Evolutionary conservation across 1,284 basidiomycete genomes (phyloP).

Genomic region (Rhodotorula mucilaginosa): DNA sequence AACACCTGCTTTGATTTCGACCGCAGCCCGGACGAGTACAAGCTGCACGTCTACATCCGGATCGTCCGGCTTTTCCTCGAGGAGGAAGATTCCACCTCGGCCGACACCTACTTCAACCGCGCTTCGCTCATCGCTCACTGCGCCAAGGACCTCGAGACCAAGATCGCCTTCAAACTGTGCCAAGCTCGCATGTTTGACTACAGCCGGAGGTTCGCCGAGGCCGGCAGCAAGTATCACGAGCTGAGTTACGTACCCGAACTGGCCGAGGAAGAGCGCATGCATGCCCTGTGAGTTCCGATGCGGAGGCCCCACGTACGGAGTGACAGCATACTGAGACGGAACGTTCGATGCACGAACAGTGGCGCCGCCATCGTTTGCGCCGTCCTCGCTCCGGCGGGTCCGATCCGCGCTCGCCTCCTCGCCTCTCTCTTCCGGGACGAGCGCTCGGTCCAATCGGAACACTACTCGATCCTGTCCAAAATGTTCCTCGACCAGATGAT

Average conservation of each 20-base stretch:
- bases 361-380: slow-evolving; percentile 89
- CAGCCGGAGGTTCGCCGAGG: slow-evolving; percentile 85
- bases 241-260: slow-evolving; percentile 60
- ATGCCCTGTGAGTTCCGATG: slow-evolving; percentile 67
- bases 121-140: slow-evolving; percentile 85
- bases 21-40: slow-evolving; percentile 64
- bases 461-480: slow-evolving; percentile 86
- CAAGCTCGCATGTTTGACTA: slow-evolving; percentile 88
- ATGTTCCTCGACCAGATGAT: slow-evolving; percentile 98
- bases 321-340: background rate
- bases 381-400: slow-evolving; percentile 94
- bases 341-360: slow-evolving; percentile 51
- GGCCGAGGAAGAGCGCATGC: slow-evolving; percentile 81
- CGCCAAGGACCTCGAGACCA: slow-evolving; percentile 69
- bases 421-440: slow-evolving; percentile 92
- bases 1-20: background rate
- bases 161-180: slow-evolving; percentile 50
- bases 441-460: slow-evolving; percentile 71
- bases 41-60: slow-evolving; percentile 84
- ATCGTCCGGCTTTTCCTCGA: slow-evolving; percentile 93
- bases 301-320: background rate
- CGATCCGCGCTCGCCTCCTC: slow-evolving; percentile 86
- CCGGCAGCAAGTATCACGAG: slow-evolving; percentile 92
- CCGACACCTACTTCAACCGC: slow-evolving; percentile 93
- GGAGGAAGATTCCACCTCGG: slow-evolving; percentile 88